These are phyloP conservation scores for Xylaria sp. DNA, from an alignment of 2,329 filamentous ascomycete species.

Conservation along the genomic window DNA sequence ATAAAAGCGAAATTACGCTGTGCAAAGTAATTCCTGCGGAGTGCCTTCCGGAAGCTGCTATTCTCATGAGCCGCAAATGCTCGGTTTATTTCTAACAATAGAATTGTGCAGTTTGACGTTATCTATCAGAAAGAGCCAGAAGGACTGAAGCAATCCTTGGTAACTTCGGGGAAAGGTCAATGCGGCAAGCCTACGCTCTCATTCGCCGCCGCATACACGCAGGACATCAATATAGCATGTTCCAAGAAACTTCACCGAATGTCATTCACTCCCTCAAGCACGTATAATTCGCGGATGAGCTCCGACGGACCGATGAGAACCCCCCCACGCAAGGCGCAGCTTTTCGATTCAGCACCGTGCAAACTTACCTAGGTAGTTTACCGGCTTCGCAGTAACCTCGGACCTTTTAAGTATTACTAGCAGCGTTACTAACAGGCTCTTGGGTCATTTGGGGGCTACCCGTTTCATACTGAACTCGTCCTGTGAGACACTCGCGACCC, in stretches of 20 bases:
- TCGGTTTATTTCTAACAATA: constrained; percentile 13
- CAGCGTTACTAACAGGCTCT: background rate
- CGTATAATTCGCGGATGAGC: too few species aligned
- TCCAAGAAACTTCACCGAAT: constrained; percentile 18
- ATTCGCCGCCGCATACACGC: constrained; percentile 3
- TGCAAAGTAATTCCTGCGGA: background rate
- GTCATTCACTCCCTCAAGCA: background rate
- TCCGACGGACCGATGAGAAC: constrained; percentile 17
- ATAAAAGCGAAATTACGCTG: background rate
- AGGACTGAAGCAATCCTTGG: background rate
- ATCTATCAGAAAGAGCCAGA: background rate
- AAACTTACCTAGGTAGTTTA: background rate
- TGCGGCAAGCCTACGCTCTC: background rate
- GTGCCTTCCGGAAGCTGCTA: background rate
- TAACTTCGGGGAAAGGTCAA: background rate
- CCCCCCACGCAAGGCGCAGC: constrained; percentile 6
- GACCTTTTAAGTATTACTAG: background rate
- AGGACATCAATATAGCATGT: background rate
- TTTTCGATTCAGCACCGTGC: background rate
- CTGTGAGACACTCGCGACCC: background rate
- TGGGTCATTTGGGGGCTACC: constrained; percentile 16
- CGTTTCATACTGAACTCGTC: constrained; percentile 3
- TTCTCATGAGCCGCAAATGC: background rate
- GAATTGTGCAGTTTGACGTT: background rate
- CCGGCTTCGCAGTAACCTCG: background rate